Evolutionary conservation across 2,329 filamentous ascomycete species (phyloP).

Genomic region (Fusarium sp.): DNA sequence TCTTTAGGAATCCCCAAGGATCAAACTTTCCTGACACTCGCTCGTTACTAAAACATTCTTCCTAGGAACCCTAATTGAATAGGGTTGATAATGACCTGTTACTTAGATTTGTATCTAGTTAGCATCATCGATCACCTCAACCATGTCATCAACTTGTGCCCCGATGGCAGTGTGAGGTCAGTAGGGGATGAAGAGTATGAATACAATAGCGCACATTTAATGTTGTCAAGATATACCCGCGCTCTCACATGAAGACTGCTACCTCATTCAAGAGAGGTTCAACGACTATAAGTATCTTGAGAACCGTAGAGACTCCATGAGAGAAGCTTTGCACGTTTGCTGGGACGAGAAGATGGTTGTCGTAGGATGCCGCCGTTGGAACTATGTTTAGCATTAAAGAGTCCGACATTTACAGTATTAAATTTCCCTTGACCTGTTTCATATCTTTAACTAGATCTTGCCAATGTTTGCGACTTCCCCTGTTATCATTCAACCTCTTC

Average conservation of each 20-base stretch:
- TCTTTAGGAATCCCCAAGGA: not conserved
- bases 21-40: not conserved
- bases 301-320: too few species aligned
- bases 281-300: accelerated
- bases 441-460: too few species aligned
- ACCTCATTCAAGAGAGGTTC: too few species aligned
- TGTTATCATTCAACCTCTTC: not conserved
- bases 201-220: not conserved
- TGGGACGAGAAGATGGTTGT: not conserved
- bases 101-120: not conserved
- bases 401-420: not conserved
- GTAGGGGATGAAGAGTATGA: not conserved
- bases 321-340: not conserved
- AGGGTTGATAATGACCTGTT: not conserved
- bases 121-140: too few species aligned
- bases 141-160: not conserved
- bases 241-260: not conserved
- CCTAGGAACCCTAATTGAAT: too few species aligned
- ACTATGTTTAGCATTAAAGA: not conserved
- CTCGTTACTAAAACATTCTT: not conserved
- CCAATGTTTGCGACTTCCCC: not conserved
- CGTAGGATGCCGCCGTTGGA: not conserved
- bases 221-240: not conserved
- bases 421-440: accelerated
- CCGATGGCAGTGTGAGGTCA: too few species aligned